Percentiles rank a stretch among this genome's conserved stretches.
Evolutionary conservation across 129 eudicot genomes (phyloP).

Genomic region (Pseudognaphalium luteoalbum): DNA sequence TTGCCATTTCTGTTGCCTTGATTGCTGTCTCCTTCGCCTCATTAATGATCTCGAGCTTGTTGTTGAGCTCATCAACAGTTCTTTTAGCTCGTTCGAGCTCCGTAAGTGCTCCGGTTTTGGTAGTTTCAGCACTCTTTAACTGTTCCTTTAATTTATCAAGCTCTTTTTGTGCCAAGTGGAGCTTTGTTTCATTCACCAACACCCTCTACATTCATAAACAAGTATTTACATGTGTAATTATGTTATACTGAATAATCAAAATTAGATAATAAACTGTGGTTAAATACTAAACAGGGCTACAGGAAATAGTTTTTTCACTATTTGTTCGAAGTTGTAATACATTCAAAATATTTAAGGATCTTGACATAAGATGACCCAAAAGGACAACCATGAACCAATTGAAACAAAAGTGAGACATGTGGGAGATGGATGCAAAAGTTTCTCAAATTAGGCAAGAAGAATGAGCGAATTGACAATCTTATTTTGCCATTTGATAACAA

Average conservation of each 20-base stretch:
- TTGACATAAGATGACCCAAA: not conserved
- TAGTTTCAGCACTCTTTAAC: conserved; percentile 65
- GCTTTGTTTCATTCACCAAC: conserved; percentile 71
- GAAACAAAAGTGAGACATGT: not conserved
- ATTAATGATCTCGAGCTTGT: conserved; percentile 53
- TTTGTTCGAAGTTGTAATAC: not conserved
- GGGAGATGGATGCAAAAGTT: not conserved
- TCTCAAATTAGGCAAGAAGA: not conserved
- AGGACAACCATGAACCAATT: not conserved
- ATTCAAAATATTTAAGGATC: not conserved
- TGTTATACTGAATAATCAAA: not conserved
- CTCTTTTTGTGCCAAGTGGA: conserved; percentile 79
- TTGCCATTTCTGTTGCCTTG: conserved; percentile 56
- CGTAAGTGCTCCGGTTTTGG: conserved; percentile 63
- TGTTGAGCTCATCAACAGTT: conserved; percentile 60
- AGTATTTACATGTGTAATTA: not conserved
- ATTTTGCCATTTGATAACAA: too few species aligned
- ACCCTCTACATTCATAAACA: conserved; percentile 51
- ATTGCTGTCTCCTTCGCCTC: conserved; percentile 65
- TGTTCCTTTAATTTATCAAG: conserved; percentile 70
- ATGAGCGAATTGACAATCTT: not conserved
- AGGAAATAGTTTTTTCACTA: not conserved
- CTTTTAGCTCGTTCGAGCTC: conserved; percentile 77
- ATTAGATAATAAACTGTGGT: not conserved
- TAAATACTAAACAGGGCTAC: not conserved